Base-by-base conservation (phyloP, 352 stramenopile genomes). In the Globisporangium takayamanum region DNA sequence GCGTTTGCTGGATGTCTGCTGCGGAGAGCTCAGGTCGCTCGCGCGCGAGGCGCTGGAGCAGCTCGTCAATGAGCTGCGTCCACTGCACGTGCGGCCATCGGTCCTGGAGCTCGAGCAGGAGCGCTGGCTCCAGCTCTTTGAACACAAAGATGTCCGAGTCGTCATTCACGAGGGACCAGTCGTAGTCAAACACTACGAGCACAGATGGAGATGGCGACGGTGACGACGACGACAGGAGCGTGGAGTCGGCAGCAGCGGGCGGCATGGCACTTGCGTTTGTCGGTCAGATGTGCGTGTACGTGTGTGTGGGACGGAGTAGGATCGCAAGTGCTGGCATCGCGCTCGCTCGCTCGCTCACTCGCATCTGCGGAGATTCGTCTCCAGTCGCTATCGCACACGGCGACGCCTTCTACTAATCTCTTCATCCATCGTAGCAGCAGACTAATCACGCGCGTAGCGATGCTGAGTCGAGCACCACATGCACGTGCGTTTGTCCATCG, bases 141-240 rank as follows among this genome's bases (percentile, higher is more conserved):
- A 64, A 69, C 5, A 80, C 48, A 42, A 77, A 68, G 26, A 67
- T 55, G 46, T 73, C 65, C 55, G 75, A 75, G 69, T 89, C 76
- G 30, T 64, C 60, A 46, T 87, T 66, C 16, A 80, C 70, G 41
- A 86, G 61, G 49, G 64, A 72, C 22, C 64, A 49, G 60, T 89
- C 73, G 36, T 76, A 84, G 60, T 75, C 70, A 49, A 86, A 80
- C 20, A 89, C 60, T 25, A 86, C 71, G 50, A 87, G 60, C 30
- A 69, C 63, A 12, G 22, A 37, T n/a, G 18, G 44, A 11, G 2
- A 8, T n/a, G 10, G 44, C 18, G 2, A 8, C n/a, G 22, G 4
- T 50, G 52, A 3, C 15, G 53, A 15, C 42, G n/a, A 42, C 11
- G 18, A 26, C 18, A 46, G n/a, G 5, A 25, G 22, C 18, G 26